Conservation (phyloP, 2,329 filamentous ascomycete species). For the Sporothrix inflata region DNA sequence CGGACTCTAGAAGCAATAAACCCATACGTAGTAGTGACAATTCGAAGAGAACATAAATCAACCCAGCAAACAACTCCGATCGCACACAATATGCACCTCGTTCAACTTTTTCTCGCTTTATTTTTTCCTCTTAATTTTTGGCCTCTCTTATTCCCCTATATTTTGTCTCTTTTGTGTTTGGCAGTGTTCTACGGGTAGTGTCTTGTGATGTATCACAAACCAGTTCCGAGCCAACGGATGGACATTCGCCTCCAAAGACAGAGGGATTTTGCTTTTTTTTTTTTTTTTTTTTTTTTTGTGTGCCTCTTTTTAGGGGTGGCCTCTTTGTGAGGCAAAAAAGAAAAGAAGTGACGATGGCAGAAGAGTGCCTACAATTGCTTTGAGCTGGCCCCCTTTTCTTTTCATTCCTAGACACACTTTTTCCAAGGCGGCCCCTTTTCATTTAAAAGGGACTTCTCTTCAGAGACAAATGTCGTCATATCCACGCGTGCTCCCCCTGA, state of each 20-base stretch:
- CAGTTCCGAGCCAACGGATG: background rate
- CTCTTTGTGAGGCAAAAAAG: background rate
- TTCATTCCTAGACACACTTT: background rate
- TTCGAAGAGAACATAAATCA: background rate
- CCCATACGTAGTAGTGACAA: too few species aligned
- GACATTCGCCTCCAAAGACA: background rate
- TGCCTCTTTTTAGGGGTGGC: background rate
- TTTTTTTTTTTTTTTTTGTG: background rate
- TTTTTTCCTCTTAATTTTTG: too few species aligned
- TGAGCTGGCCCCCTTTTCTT: background rate
- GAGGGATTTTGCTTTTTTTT: background rate
- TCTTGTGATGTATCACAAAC: constrained; percentile 2
- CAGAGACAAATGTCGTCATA: background rate
- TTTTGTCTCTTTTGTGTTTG: background rate
- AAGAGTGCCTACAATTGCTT: background rate
- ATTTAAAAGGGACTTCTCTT: background rate
- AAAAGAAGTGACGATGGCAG: background rate
- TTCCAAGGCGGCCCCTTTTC: background rate
- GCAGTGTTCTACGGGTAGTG: background rate
- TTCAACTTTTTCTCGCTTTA: too few species aligned
- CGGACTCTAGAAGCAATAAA: too few species aligned
- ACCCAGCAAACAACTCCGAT: too few species aligned
- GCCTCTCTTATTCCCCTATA: background rate
- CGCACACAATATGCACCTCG: too few species aligned
- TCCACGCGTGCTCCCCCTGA: background rate